Evolutionary conservation across 495 filamentous ascomycete genomes (phyloP).

Genomic region (Podospora sp.): DNA sequence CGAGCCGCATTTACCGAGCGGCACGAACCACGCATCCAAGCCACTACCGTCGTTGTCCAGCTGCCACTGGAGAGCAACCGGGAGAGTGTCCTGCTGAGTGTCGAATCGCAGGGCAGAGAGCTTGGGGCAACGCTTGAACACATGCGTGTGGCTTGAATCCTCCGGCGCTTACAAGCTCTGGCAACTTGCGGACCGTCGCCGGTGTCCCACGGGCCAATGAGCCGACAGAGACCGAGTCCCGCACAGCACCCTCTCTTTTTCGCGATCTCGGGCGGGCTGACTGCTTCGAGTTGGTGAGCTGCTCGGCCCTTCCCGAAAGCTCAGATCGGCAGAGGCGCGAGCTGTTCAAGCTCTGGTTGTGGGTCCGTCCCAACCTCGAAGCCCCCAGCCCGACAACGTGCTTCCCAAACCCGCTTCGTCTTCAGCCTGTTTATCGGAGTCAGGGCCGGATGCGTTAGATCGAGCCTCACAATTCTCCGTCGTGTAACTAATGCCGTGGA

Average conservation of each 20-base stretch:
- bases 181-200: background rate
- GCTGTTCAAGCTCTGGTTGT: background rate
- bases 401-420: slow-evolving; percentile 5
- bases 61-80: background rate
- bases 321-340: slow-evolving; percentile 16
- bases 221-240: background rate
- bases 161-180: slow-evolving; percentile 8
- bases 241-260: background rate
- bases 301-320: slow-evolving; percentile 19
- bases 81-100: background rate
- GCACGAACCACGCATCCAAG: background rate
- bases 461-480: slow-evolving; percentile 2
- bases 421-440: slow-evolving; percentile 7
- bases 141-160: slow-evolving; percentile 11
- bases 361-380: background rate
- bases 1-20: background rate
- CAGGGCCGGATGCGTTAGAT: background rate
- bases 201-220: background rate
- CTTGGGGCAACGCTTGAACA: background rate
- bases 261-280: background rate
- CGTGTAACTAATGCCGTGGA: slow-evolving; percentile 18
- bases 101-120: slow-evolving; percentile 2
- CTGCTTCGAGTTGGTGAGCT: background rate
- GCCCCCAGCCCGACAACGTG: background rate
- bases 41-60: background rate